phyloP scores from a whole-genome alignment of 2,329 filamentous ascomycete genomes.

The Cladosporium sp. region DNA sequence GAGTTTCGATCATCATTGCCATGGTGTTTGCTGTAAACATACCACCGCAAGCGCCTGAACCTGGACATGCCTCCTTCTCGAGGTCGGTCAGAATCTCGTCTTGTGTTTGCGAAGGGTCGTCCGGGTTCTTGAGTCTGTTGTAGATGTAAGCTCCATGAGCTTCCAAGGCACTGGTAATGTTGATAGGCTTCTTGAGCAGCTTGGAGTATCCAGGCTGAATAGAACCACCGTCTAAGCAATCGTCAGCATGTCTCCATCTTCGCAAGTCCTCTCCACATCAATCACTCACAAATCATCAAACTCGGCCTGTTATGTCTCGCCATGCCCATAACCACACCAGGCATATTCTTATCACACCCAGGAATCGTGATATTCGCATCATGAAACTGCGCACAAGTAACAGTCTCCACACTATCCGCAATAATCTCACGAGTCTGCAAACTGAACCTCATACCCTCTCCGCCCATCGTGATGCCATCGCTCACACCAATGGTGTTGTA shows the following conservation, averaged over 20 bases:
- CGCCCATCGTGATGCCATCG: conserved; percentile 93
- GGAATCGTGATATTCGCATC: conserved; percentile 93
- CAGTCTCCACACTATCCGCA: conserved; percentile 89
- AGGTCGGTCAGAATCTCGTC: conserved; percentile 83
- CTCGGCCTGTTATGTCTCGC: conserved; percentile 89
- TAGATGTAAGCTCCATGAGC: conserved; percentile 81
- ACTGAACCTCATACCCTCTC: conserved; percentile 92
- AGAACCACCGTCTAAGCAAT: conserved; percentile 66
- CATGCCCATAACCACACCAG: conserved; percentile 80
- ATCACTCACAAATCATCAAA: conserved; percentile 71
- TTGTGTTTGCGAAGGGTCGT: conserved; percentile 66
- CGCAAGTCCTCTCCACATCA: background rate
- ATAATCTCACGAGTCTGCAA: conserved; percentile 90
- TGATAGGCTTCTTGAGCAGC: conserved; percentile 75
- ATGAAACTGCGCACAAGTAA: conserved; percentile 88
- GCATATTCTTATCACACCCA: conserved; percentile 98
- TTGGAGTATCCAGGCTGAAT: conserved; percentile 84
- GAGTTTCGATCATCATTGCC: conserved; percentile 86
- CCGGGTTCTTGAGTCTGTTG: conserved; percentile 68
- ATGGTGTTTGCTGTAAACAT: conserved; percentile 97
- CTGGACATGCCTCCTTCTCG: conserved; percentile 74
- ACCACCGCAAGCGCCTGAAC: conserved; percentile 78
- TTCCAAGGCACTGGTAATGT: conserved; percentile 87
- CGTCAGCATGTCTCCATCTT: background rate
- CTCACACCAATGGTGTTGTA: conserved; percentile 87